phyloP scores from a whole-genome alignment of 345 rosid genomes.

The Cardamine occulta region DNA sequence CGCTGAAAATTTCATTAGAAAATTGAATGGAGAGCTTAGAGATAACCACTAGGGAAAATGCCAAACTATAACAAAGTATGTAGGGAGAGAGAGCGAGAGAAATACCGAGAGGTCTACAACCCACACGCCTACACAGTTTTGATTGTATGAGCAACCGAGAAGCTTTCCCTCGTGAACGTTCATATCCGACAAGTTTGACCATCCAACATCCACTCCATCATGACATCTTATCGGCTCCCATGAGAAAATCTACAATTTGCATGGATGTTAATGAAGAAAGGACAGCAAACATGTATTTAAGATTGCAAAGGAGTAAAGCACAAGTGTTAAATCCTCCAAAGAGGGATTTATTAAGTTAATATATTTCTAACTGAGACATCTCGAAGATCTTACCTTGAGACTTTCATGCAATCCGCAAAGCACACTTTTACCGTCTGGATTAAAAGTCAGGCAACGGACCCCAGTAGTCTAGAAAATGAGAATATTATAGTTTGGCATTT shows the following conservation, averaged over 20 bases:
- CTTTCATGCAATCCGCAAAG: constrained; percentile 97
- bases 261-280: constrained; percentile 10
- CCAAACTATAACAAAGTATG: constrained; percentile 19
- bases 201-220: constrained; percentile 94
- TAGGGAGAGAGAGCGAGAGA: constrained; percentile 24
- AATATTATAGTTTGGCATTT: not conserved
- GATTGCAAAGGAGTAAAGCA: not conserved
- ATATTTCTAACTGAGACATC: constrained; percentile 16
- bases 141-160: constrained; percentile 97
- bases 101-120: constrained; percentile 96
- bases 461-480: constrained; percentile 67
- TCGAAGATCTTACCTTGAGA: constrained; percentile 64
- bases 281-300: constrained; percentile 29
- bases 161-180: constrained; percentile 98
- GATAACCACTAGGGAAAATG: constrained; percentile 33
- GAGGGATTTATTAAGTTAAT: constrained; percentile 7
- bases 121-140: constrained; percentile 99
- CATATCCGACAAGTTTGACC: constrained; percentile 95
- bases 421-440: constrained; percentile 91
- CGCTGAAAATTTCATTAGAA: constrained; percentile 51
- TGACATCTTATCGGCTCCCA: constrained; percentile 98
- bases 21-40: constrained; percentile 33
- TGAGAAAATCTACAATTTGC: constrained; percentile 71
- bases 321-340: not conserved
- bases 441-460: constrained; percentile 91